Evolutionary conservation across 139 green algal species (phyloP).

Genomic region (Desmodesmus armatus): DNA sequence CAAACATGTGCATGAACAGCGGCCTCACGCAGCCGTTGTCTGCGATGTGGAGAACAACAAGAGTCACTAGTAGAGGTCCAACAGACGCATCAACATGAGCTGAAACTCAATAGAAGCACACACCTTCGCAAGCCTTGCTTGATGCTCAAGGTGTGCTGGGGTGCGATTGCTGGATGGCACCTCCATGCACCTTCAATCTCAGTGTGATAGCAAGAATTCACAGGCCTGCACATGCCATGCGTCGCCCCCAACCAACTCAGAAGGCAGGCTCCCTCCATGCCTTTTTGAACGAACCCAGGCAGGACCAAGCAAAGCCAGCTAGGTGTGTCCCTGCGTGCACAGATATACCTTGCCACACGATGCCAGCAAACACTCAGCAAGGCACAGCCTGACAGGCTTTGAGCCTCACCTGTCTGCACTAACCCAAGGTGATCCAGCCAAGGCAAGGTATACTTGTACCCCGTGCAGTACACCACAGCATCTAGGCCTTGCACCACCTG

Average conservation of each 20-base stretch:
- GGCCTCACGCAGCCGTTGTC: slow-evolving; percentile 46
- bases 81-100: neutral
- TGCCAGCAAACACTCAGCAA: too few species aligned
- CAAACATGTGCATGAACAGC: slow-evolving; percentile 76
- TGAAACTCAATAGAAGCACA: neutral
- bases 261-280: neutral
- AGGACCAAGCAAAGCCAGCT: too few species aligned
- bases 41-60: slow-evolving; percentile 13
- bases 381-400: too few species aligned
- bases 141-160: too few species aligned
- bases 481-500: slow-evolving; percentile 49
- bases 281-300: too few species aligned
- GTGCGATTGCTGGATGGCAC: too few species aligned
- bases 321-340: too few species aligned
- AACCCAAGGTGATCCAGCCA: slow-evolving; percentile 59
- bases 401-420: slow-evolving; percentile 36
- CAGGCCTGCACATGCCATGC: neutral
- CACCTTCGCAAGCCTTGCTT: too few species aligned
- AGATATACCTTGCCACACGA: too few species aligned
- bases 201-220: neutral
- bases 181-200: neutral
- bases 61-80: neutral
- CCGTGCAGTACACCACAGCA: slow-evolving; percentile 68
- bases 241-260: neutral
- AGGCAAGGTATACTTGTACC: slow-evolving; percentile 67